A percentile compares a stretch with the other conserved stretches of the same genome.
Conservation (phyloP, 2,329 filamentous ascomycete species). For the Fusarium stilboides region DNA sequence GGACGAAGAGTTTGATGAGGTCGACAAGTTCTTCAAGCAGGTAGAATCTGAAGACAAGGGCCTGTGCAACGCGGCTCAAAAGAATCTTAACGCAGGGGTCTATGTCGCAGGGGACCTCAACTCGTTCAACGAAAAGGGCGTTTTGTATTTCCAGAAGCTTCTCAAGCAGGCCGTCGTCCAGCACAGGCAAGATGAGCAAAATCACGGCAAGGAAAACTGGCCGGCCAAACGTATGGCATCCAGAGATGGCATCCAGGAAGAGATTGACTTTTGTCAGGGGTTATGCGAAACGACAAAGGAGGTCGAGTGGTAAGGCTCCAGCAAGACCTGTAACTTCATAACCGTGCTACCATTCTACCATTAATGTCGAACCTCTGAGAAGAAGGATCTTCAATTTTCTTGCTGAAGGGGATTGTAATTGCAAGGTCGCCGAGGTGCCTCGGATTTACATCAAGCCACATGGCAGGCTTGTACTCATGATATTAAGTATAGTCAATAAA, state of each 20-base stretch:
- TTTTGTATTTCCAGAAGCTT: conserved; percentile 68
- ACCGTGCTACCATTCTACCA: no score
- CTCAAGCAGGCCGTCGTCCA: conserved; percentile 63
- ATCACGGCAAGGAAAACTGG: conserved; percentile 63
- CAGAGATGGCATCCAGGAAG: conserved; percentile 23
- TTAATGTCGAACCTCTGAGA: no score
- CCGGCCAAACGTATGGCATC: conserved; percentile 58
- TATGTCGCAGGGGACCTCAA: conserved; percentile 75
- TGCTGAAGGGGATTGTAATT: no score
- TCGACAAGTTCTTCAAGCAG: conserved; percentile 72
- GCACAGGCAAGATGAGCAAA: conserved; percentile 62
- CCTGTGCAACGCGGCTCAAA: conserved; percentile 71
- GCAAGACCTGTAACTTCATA: no score
- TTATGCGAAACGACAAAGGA: conserved; percentile 10
- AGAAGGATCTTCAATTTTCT: no score
- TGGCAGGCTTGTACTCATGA: no score
- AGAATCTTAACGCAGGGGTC: conserved; percentile 72
- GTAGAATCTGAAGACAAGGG: conserved; percentile 76
- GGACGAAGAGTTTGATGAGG: conserved; percentile 69
- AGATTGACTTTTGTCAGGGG: conserved; percentile 21
- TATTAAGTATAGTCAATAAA: no score
- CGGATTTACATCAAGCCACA: no score
- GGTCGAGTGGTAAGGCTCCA: conserved; percentile 14
- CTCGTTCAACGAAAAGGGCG: conserved; percentile 71
- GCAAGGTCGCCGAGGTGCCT: no score